These are phyloP conservation scores for Suillus fuscotomentosus DNA, from an alignment of 768 basidiomycete species.

Conservation along the genomic window DNA sequence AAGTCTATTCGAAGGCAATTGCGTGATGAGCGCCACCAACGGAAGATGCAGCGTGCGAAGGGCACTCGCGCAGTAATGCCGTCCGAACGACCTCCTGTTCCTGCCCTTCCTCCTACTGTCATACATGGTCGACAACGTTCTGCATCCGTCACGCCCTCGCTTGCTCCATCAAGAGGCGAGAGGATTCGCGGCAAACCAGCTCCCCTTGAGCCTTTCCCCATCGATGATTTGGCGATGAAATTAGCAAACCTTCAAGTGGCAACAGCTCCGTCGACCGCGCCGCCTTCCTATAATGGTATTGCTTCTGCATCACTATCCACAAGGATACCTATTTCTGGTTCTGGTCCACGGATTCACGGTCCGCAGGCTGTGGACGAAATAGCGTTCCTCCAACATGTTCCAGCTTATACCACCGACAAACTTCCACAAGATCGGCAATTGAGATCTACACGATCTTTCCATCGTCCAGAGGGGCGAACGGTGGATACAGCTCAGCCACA, in stretches of 20 bases:
- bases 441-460: constrained; percentile 61
- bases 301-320: constrained; percentile 11
- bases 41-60: constrained; percentile 47
- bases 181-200: constrained; percentile 46
- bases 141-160: constrained; percentile 23
- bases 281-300: constrained; percentile 13
- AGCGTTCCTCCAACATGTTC: constrained; percentile 18
- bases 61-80: constrained; percentile 20
- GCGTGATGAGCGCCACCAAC: constrained; percentile 61
- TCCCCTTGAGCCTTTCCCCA: constrained; percentile 39
- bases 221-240: constrained; percentile 59
- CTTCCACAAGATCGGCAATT: constrained; percentile 30
- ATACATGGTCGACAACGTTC: constrained; percentile 30
- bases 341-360: constrained; percentile 23
- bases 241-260: constrained; percentile 49
- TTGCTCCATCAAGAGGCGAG: constrained; percentile 30
- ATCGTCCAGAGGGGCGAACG: constrained; percentile 40
- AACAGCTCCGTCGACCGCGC: constrained; percentile 12
- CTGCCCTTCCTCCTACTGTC: constrained; percentile 23
- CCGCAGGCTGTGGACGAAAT: constrained; percentile 14
- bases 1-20: constrained; percentile 74
- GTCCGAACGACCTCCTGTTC: constrained; percentile 16
- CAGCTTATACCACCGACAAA: constrained; percentile 18
- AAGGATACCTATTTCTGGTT: constrained; percentile 10
- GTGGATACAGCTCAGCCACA: constrained; percentile 36